A percentile compares a stretch with the other conserved stretches of the same genome.
Conservation (phyloP, 78 protist species). For the Tieghemostelium lacteum region DNA sequence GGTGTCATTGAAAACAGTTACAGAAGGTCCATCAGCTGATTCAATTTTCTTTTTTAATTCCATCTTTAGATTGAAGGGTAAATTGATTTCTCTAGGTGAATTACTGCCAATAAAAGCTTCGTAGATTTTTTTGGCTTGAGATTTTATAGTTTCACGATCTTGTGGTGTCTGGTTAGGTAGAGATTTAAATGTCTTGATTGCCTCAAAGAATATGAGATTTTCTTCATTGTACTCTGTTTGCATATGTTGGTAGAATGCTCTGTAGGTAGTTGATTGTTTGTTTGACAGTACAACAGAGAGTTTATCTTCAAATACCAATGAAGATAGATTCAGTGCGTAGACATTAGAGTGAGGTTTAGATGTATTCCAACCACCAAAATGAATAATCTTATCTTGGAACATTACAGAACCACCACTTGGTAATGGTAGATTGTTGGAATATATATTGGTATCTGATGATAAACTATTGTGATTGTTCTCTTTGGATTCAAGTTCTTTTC, state of each 20-base stretch:
- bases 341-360: constrained; percentile 64
- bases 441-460: constrained; percentile 49
- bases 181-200: constrained; percentile 16
- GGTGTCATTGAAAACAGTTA: constrained; percentile 33
- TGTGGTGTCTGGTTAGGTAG: constrained; percentile 36
- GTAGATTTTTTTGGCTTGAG: constrained; percentile 19
- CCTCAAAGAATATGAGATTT: constrained; percentile 47
- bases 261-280: constrained; percentile 38
- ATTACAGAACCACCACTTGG: constrained; percentile 65
- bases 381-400: constrained; percentile 32
- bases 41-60: constrained; percentile 28
- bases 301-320: constrained; percentile 59
- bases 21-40: constrained; percentile 3
- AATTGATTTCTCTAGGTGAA: constrained; percentile 46
- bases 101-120: constrained; percentile 45
- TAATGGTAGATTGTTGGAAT: constrained; percentile 56
- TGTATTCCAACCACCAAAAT: constrained; percentile 67
- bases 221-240: constrained; percentile 61
- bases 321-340: constrained; percentile 27
- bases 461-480: constrained; percentile 40
- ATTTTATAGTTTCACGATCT: constrained; percentile 28
- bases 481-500: constrained; percentile 37
- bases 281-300: constrained; percentile 14
- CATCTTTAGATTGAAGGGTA: constrained; percentile 20
- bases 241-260: constrained; percentile 50